Base-by-base conservation (phyloP, 768 basidiomycete genomes). In the Boletus vinaceobasis region DNA sequence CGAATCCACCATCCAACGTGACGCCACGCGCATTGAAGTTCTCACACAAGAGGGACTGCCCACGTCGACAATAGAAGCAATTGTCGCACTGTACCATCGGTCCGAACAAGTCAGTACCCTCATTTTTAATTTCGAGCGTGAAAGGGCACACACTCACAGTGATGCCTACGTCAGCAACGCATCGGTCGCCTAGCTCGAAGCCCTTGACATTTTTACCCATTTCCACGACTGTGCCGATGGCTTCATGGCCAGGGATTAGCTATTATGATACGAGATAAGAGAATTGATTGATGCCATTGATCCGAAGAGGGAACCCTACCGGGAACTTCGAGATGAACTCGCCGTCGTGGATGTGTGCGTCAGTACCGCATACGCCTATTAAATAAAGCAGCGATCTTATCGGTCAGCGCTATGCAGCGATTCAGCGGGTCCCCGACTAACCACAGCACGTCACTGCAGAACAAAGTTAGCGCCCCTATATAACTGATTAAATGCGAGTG, bases 61-160 rank as follows among this genome's bases (percentile, higher is more conserved):
- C 92, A 42, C 90, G 82, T 48, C 90, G 83, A 71, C 93, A 95
- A 74, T 84, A 93, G 74, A 93, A 92, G 71, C 93, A 95, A 55
- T 76, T 78, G 8, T 84, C 87, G 73, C 93, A 94, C 88, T 91
- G 60, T 4, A 17, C 13, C 35, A 39, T 39, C 26, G 3, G 37
- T 31, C 46, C 50, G 39, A 56, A 36, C 43, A 14, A 32, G 43
- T 60, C 23, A 53, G 50, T 36, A 29, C 14, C 15, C n/a, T 56
- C 14, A 32, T 39, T 36, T 52, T 36, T 9, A 15, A 7, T 17
- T 8, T 42, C 35, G 14, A 49, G 27, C 11, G 14, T 33, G 13
- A 39, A 27, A 29, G 57, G 48, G 53, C 33, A 58, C 32, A 58
- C 31, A 68, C 85, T 67, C 55, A 87, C 88, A 46, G 85, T 84